Percentiles rank a stretch among this genome's conserved stretches.
phyloP scores from a whole-genome alignment of 2,329 filamentous ascomycete genomes.

The Dothidotthia symphoricarpi region DNA sequence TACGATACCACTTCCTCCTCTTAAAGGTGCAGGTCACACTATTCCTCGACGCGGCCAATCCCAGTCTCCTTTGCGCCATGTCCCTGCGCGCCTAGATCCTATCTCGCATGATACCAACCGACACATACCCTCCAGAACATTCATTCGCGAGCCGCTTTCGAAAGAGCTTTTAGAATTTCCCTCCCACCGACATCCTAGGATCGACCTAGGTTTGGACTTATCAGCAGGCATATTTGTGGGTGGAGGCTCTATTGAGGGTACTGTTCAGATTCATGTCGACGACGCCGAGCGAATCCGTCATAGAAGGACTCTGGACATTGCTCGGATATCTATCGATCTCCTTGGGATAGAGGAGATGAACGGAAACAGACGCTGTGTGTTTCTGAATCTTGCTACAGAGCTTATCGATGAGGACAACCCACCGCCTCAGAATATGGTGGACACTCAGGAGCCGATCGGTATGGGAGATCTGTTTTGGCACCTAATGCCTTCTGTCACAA shows the following conservation, averaged over 20 bases:
- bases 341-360: slow-evolving; percentile 54
- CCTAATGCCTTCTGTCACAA: slow-evolving; percentile 48
- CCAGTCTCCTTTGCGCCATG: slow-evolving; percentile 50
- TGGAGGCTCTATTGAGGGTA: slow-evolving; percentile 55
- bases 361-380: slow-evolving; percentile 48
- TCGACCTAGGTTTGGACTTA: slow-evolving; percentile 51
- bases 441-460: slow-evolving; percentile 42
- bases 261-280: slow-evolving; percentile 49
- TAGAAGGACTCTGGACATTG: slow-evolving; percentile 48
- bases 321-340: slow-evolving; percentile 52
- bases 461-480: slow-evolving; percentile 49
- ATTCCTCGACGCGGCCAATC: slow-evolving; percentile 49
- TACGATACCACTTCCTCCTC: slow-evolving; percentile 24
- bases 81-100: slow-evolving; percentile 43
- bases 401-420: slow-evolving; percentile 52
- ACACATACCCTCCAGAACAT: slow-evolving; percentile 50
- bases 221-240: slow-evolving; percentile 56
- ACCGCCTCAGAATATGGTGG: slow-evolving; percentile 52
- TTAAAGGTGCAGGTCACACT: slow-evolving; percentile 31
- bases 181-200: slow-evolving; percentile 49
- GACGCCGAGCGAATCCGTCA: slow-evolving; percentile 47
- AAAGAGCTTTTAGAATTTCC: slow-evolving; percentile 53
- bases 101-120: slow-evolving; percentile 45
- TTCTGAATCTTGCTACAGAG: slow-evolving; percentile 53
- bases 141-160: slow-evolving; percentile 48